Conservation (phyloP, 179 eudicot genomes). For the Beta lomatogona region DNA sequence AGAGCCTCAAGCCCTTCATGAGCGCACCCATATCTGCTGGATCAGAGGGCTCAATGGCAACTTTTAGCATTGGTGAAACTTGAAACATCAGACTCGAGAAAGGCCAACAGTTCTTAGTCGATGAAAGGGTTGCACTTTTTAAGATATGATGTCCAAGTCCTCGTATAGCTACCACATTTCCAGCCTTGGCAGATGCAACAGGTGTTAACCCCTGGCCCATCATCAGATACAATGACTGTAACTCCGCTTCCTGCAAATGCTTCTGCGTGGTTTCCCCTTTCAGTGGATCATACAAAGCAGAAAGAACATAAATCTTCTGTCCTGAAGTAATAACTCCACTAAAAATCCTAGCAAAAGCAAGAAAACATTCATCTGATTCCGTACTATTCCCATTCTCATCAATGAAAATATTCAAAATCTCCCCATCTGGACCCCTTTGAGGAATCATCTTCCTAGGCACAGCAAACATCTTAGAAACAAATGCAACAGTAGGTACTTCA, state of each 20-base stretch:
- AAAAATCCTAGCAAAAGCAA: conserved; percentile 92
- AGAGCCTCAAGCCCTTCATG: conserved; percentile 79
- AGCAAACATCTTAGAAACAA: conserved; percentile 96
- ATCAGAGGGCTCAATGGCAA: conserved; percentile 93
- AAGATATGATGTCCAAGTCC: conserved; percentile 91
- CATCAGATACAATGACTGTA: conserved; percentile 81
- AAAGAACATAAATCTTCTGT: conserved; percentile 72
- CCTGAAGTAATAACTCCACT: conserved; percentile 74
- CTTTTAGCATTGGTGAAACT: conserved; percentile 88
- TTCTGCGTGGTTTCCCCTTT: conserved; percentile 66
- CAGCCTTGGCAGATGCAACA: conserved; percentile 67
- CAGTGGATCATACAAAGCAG: conserved; percentile 85
- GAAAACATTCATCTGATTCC: conserved; percentile 88
- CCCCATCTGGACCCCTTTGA: conserved; percentile 55
- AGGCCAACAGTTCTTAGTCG: conserved; percentile 85
- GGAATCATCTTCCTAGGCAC: conserved; percentile 75
- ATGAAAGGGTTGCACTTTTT: conserved; percentile 91
- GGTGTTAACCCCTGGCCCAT: conserved; percentile 87
- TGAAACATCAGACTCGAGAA: conserved; percentile 94
- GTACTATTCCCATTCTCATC: conserved; percentile 50
- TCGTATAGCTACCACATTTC: conserved; percentile 82
- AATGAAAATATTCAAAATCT: conserved; percentile 37
- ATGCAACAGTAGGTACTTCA: conserved; percentile 78
- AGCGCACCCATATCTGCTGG: conserved; percentile 88
- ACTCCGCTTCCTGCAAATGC: conserved; percentile 81